Base-by-base conservation (phyloP, 805 yeast species). In the Babjeviella inositovora region DNA sequence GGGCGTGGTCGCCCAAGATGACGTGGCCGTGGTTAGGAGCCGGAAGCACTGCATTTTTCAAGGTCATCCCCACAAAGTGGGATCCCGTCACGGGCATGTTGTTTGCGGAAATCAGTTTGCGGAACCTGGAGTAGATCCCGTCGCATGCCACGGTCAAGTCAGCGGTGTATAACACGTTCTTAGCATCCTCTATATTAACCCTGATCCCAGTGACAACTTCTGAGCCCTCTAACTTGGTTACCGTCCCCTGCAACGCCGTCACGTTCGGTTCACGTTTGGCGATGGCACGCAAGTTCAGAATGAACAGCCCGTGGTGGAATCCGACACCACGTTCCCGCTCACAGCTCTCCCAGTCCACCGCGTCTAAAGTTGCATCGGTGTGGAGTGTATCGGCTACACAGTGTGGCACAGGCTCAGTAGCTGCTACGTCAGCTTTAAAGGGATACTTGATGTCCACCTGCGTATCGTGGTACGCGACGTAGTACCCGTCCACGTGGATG, bases 41-140 rank as follows among this genome's bases (percentile, higher is more conserved):
- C 5, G 95, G 94, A 26, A 84, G 47, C n/a, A 56, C 55, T 6
- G 93, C 85, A 42, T 87, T 55, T 31, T 62, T 56, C 31, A 90
- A 56, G 23, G 76, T 68, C 36, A 90, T 52, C 4, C 94, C 97
- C 11, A 84, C 75, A 45, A 90, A 90, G 39, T 87, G 79, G 6
- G 94, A 81, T 11, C 72, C 77, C 11, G 80, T 64, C 1, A 45
- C 37, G 8, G 97, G 92, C 12, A 62, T 59, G 33, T 68, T 65
- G 15, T 59, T 56, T n/a, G 60, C 47, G 11, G 68, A 53, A 23
- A 79, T 58, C 28, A 72, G 74, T 43, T 70, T 79, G 44, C 98
- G 66, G 56, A 87, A 82, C 47, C 75, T 84, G 28, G 96, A 85
- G 41, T 81, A 82, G 27, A 87, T 85, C 29, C 98, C 98, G 47